Base-by-base conservation (phyloP, 2,329 filamentous ascomycete genomes). In the Drechslerella stenobrocha region DNA sequence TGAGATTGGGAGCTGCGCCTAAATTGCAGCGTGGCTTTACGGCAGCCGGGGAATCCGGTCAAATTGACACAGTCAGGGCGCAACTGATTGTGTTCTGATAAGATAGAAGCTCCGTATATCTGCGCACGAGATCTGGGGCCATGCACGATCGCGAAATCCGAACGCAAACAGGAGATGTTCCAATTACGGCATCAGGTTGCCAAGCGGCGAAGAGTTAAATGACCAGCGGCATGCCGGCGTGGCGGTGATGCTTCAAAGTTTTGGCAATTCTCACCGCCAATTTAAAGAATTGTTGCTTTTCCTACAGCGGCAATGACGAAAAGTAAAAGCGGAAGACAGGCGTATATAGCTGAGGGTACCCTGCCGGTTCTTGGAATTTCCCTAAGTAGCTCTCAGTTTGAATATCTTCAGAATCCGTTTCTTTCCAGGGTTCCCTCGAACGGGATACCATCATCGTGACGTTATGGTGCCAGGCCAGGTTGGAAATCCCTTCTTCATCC, bases 41-140 rank as follows among this genome's bases (percentile, higher is more conserved):
- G 15, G 37, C 37, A 18, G 3, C 37, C 37, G 9, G 9, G 37
- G 22, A 42, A 42, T 20, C 22, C 15, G 3, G 34, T 42, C 2
- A 42, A 42, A 20, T 42, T 5, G 18, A 5, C 2, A 20, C 9
- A 42, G 9, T 18, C 8, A 20, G 4, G 22, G 7, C 18, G 3
- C 4, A n/a, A 37, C 3, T n/a, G 15, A 11, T 37, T 15, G 34
- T n/a, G 8, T 37, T 46, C 4, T 40, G 56, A 50, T 53, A 46
- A 66, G 48, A 37, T 6, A 24, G 37, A 55, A 32, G 47, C 48
- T 51, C 63, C 63, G 63, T 55, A 53, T 55, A 45, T 55, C 63
- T 45, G 28, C 51, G 63, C 35, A 34, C 7, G 26, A 37, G 35
- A 53, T 66, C 47, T 58, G 37, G n/a, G 18, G 24, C 44, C n/a